phyloP scores from a whole-genome alignment of 106 monocot species.

The Platanthera guangdongensis region DNA sequence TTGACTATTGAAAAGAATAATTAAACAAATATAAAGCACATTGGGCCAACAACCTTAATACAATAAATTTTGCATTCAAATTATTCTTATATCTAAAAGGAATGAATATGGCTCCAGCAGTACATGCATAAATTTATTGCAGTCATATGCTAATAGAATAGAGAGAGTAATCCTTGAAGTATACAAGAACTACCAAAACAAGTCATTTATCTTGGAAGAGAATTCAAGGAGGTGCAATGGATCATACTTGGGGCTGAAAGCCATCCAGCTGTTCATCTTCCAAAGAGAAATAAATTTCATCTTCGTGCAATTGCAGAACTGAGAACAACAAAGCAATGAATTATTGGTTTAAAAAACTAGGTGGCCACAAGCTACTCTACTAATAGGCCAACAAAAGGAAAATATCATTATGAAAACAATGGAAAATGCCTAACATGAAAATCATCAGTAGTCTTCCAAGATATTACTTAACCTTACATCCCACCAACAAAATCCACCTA shows the following conservation, averaged over 20 bases:
- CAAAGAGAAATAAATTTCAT: constrained; percentile 75
- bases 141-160: not conserved
- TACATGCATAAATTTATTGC: not conserved
- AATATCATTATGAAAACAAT: not conserved
- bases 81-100: not conserved
- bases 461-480: not conserved
- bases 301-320: constrained; percentile 86
- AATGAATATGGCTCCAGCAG: not conserved
- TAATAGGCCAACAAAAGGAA: not conserved
- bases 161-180: not conserved
- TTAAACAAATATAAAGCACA: not conserved
- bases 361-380: not conserved
- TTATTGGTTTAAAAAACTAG: not conserved
- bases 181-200: not conserved
- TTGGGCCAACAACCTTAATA: not conserved
- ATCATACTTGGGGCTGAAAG: constrained; percentile 29
- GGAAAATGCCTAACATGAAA: not conserved
- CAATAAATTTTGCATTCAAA: not conserved
- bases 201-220: not conserved
- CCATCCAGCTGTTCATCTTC: constrained; percentile 48
- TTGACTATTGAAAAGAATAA: not conserved
- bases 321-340: constrained; percentile 2
- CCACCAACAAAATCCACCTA: not conserved
- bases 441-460: not conserved
- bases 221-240: not conserved